phyloP scores from a whole-genome alignment of 2,329 filamentous ascomycete genomes.

The Diaporthe citri region DNA sequence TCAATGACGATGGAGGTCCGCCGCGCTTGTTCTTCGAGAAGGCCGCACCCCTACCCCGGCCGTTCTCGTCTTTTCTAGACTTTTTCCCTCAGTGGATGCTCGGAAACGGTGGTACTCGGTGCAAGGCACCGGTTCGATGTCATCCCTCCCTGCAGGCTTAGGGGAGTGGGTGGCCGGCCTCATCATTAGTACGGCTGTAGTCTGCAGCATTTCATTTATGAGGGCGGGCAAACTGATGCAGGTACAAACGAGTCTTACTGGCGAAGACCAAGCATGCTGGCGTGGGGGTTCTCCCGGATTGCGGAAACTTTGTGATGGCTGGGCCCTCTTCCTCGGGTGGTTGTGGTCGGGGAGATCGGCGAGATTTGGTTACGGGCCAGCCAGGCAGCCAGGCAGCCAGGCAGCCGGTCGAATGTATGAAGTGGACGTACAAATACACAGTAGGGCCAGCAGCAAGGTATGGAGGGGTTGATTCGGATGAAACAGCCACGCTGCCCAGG shows the following conservation, averaged over 20 bases:
- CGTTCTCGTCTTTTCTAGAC: conserved; percentile 17
- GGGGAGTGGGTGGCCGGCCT: not conserved
- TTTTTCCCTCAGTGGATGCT: not conserved
- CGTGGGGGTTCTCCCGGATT: conserved; percentile 17
- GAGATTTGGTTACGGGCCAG: conserved; percentile 23
- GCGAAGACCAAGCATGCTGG: not conserved
- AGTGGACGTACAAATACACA: not conserved
- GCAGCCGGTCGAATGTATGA: not conserved
- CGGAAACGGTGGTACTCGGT: not conserved
- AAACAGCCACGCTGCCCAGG: conserved; percentile 23
- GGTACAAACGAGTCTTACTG: conserved; percentile 1
- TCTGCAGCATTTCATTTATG: not conserved
- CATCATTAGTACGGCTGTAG: not conserved
- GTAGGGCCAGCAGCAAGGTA: conserved; percentile 23
- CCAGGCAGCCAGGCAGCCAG: no score
- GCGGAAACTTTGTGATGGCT: conserved; percentile 19
- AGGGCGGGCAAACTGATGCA: not conserved
- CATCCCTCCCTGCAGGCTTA: not conserved
- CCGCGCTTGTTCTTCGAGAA: conserved; percentile 12
- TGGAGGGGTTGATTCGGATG: conserved; percentile 25
- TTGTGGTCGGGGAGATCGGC: not conserved
- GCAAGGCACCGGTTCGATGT: not conserved
- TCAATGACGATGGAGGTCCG: conserved; percentile 35
- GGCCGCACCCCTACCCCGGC: conserved; percentile 2
- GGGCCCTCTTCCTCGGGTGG: not conserved